Evolutionary conservation across 768 basidiomycete genomes (phyloP), one percentile per base, ranked within the genome.

Genomic region (Termitomyces sp.): DNA sequence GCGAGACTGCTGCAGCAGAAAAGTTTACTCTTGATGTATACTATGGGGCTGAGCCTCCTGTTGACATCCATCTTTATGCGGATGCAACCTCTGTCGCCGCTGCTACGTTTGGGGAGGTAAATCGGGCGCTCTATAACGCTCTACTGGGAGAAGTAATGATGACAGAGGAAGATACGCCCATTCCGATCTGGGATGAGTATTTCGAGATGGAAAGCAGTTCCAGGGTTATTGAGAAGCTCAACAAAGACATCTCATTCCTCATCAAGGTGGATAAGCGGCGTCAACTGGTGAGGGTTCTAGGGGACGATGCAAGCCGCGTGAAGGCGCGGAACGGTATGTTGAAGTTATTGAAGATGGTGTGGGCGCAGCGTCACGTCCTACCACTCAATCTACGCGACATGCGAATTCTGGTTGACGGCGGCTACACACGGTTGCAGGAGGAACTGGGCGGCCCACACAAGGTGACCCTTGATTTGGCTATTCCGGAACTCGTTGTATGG

Each of bases 161-260:
- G 31, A 59, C 58, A 13, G 45, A 40, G 15, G 65, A 69, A 0
- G 71, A 74, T 3, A 66, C 64, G 11, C n/a, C 54, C 0, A 55
- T 56, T 20, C 53, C 58, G 1, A 54, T 76, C 3, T 84, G 83
- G 81, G 76, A 80, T 46, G 74, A 76, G 16, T 79, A 78, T 52
- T 75, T 83, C 54, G 69, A 73, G 15, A 64, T 68, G n/a, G 46
- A 69, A n/a, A 75, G 72, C 53, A 76, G 79, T 38, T 52, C 55
- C 20, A 68, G 69, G 23, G 66, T 66, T 9, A 49, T 83, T 27
- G 70, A 73, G n/a, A 62, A 64, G 25, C 32, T 80, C 20, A 75
- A 75, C 56, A 39, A 59, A 9, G 66, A 70, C 13, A 64, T 66
- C 3, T 51, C 54, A 3, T 69, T 70, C 36, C 76, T 72, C 52